phyloP scores from a whole-genome alignment of 2,329 filamentous ascomycete species.

The Stylonectria norvegica region DNA sequence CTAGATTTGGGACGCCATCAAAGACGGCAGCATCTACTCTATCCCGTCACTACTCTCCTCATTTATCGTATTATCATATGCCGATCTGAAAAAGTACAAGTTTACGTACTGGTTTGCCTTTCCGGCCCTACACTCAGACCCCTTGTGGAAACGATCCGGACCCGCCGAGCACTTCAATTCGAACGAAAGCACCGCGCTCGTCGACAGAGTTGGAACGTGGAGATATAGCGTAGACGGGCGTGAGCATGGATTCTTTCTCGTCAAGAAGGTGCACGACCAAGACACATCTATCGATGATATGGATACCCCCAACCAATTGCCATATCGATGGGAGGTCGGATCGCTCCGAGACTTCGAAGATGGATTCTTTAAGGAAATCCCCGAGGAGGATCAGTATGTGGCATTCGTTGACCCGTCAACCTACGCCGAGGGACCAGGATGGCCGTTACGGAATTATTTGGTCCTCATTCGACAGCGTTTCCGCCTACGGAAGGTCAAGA shows the following conservation, averaged over 20 bases:
- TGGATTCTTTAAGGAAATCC: constrained; percentile 76
- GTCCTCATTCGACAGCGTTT: constrained; percentile 81
- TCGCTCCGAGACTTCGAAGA: constrained; percentile 75
- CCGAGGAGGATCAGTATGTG: constrained; percentile 73
- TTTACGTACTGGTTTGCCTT: constrained; percentile 99
- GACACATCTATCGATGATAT: constrained; percentile 47
- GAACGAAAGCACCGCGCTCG: constrained; percentile 72
- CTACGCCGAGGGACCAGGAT: constrained; percentile 81
- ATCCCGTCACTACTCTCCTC: constrained; percentile 87
- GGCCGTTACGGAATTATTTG: constrained; percentile 87
- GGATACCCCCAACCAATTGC: constrained; percentile 46
- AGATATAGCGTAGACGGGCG: constrained; percentile 74
- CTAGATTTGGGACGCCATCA: constrained; percentile 97
- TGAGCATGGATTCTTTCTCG: constrained; percentile 95
- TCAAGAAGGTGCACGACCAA: constrained; percentile 62
- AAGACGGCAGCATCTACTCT: constrained; percentile 93
- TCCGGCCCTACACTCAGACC: constrained; percentile 85
- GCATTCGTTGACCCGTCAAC: constrained; percentile 92
- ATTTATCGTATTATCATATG: constrained; percentile 86
- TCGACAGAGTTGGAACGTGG: constrained; percentile 85
- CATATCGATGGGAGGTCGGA: constrained; percentile 74
- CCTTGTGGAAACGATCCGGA: constrained; percentile 68
- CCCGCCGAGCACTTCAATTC: constrained; percentile 55
- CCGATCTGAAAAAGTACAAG: constrained; percentile 94
- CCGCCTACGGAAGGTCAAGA: constrained; percentile 70